These are phyloP conservation scores for Venturia nashicola DNA, from an alignment of 2,329 filamentous ascomycete species.

Conservation along the genomic window DNA sequence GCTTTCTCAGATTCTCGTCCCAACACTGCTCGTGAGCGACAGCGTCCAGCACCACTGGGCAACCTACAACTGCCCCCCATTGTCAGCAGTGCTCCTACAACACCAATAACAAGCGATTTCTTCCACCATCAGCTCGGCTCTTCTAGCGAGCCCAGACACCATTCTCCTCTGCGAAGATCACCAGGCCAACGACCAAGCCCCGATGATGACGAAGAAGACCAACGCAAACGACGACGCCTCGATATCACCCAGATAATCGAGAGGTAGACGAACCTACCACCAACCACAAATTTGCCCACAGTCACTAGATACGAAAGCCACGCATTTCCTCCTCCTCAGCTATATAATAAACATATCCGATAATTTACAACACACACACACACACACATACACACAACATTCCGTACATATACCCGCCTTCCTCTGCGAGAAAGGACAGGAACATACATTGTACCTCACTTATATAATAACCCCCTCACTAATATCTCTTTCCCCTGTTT, in stretches of 20 bases:
- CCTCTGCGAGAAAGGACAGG: neutral
- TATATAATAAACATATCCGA: neutral
- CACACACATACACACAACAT: neutral
- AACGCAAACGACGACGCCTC: conserved; percentile 11
- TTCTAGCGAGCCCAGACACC: neutral
- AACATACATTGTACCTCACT: neutral
- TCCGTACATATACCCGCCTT: neutral
- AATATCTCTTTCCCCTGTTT: neutral
- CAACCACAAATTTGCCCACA: neutral
- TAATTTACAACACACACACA: neutral
- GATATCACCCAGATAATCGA: conserved; percentile 13
- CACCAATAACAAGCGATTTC: conserved; percentile 6
- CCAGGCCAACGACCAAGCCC: neutral
- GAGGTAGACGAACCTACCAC: neutral
- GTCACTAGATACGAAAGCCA: neutral
- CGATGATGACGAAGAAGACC: conserved; percentile 8
- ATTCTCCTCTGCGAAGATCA: neutral
- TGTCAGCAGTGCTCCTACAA: conserved; percentile 9
- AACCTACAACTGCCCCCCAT: conserved; percentile 8
- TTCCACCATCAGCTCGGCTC: neutral
- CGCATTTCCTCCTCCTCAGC: neutral
- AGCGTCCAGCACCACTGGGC: neutral
- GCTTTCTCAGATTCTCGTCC: neutral
- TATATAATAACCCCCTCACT: neutral
- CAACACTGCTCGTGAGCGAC: neutral